Base-by-base conservation (phyloP, 768 basidiomycete genomes). In the Suillus plorans region DNA sequence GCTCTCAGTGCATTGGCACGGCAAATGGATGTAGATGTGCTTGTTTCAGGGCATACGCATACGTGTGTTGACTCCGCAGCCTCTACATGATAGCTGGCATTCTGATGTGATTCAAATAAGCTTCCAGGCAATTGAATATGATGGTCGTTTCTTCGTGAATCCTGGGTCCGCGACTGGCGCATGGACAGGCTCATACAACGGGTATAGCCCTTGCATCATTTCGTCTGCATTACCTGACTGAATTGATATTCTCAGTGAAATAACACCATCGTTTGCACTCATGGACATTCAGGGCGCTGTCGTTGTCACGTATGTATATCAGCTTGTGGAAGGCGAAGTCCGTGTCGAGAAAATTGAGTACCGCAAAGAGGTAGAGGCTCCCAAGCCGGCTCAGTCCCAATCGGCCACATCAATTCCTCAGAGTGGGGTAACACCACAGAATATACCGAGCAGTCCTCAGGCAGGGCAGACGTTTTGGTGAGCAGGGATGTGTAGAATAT, bases 261-360 rank as follows among this genome's bases (percentile, higher is more conserved):
- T 91, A 3, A 94, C 86, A 2, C 97, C 97, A 0, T 95, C 94
- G 3, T 99, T 99, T 72, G 97, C 97, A 1, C 80, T 99, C 53
- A 94, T 99, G 91, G 97, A 99, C 74, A 90, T 99, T 42, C 97
- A 99, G 78, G 97, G 97, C 5, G 88, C 94, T 3, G 94, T 97
- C 10, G 92, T 99, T 41, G 95, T 97, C 34, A 99, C 97, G 3
- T 99, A 97, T 72, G 95, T 99, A 4, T 98, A 97, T 76, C 94
- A 96, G 72, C 86, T 97, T 37, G 90, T 97, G 53, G 94, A 96
- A 50, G 92, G 94, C 49, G 95, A 96, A 76, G 94, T 96, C 3
- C 84, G 92, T n/a, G 92, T 94, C 5, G 92, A 94, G 80, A 94
- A 94, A 81, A 89, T 94, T 63, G 91, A 93, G 74, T 93, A 88